phyloP scores from a whole-genome alignment of 345 rosid species.

The Barbarea vulgaris region DNA sequence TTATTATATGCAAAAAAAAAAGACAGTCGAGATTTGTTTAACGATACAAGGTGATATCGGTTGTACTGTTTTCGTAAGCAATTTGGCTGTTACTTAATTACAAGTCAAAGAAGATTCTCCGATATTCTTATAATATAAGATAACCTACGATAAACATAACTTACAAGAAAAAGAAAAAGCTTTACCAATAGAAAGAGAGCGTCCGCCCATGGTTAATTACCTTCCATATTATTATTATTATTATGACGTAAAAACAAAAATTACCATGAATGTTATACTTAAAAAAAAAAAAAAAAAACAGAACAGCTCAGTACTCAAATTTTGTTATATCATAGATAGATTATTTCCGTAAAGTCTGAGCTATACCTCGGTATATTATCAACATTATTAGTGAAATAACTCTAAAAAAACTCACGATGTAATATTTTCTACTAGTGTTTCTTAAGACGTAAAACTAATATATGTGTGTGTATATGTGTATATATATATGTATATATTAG shows the following conservation, averaged over 20 bases:
- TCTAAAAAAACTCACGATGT: background rate
- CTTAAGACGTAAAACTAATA: background rate
- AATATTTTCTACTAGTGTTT: background rate
- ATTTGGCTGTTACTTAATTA: constrained; percentile 24
- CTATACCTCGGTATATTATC: background rate
- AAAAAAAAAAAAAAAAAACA: background rate
- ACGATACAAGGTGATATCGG: background rate
- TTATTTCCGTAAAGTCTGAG: background rate
- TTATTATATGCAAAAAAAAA: background rate
- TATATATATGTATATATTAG: background rate
- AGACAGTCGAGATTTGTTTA: background rate
- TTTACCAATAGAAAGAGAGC: background rate
- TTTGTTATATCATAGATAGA: background rate
- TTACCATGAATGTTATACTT: background rate
- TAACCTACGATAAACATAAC: background rate
- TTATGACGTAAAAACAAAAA: too few relatives aligned
- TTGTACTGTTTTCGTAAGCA: constrained; percentile 14
- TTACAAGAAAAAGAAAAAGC: background rate
- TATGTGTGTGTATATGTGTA: too few relatives aligned
- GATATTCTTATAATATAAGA: background rate
- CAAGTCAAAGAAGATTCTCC: constrained; percentile 32
- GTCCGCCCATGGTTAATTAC: too few relatives aligned
- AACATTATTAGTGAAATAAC: background rate
- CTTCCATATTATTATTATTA: too few relatives aligned
- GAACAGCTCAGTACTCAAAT: background rate